Conservation (phyloP, 305 asterid species). For the Fraxinus nigra region DNA sequence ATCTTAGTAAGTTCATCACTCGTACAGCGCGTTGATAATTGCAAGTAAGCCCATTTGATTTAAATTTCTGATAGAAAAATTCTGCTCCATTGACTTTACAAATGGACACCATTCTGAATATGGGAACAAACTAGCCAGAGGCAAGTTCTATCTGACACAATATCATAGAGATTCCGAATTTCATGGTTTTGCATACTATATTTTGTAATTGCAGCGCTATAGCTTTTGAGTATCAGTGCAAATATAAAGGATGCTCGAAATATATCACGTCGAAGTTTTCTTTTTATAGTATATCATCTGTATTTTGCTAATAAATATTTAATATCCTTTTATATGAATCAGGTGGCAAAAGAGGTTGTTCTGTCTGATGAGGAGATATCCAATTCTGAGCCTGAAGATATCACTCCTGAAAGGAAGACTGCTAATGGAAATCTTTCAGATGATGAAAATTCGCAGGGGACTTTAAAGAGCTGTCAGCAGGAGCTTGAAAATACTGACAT, state of each 20-base stretch:
- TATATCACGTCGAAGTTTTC: background rate
- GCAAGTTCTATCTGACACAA: background rate
- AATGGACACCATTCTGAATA: constrained; percentile 2
- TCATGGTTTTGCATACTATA: background rate
- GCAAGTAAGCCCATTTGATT: background rate
- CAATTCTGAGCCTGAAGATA: constrained; percentile 13
- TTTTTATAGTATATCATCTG: background rate
- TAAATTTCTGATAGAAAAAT: background rate
- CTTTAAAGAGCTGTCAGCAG: constrained; percentile 6
- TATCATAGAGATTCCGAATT: background rate
- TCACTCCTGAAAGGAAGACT: constrained; percentile 15
- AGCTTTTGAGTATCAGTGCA: background rate
- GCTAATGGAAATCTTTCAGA: constrained; percentile 18
- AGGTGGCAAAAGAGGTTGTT: constrained; percentile 29
- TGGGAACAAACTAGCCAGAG: background rate
- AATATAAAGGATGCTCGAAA: background rate
- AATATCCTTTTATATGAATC: constrained; percentile 19
- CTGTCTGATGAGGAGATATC: constrained; percentile 7
- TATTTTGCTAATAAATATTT: constrained; percentile 1
- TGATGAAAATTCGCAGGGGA: constrained; percentile 25
- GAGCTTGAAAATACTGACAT: constrained; percentile 12
- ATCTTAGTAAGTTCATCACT: background rate
- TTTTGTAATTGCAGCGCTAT: background rate
- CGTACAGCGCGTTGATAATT: background rate
- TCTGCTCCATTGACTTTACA: background rate